These are phyloP conservation scores for Umbelopsis sp. DNA, from an alignment of 371 early-diverging fungal genomes.

Conservation along the genomic window DNA sequence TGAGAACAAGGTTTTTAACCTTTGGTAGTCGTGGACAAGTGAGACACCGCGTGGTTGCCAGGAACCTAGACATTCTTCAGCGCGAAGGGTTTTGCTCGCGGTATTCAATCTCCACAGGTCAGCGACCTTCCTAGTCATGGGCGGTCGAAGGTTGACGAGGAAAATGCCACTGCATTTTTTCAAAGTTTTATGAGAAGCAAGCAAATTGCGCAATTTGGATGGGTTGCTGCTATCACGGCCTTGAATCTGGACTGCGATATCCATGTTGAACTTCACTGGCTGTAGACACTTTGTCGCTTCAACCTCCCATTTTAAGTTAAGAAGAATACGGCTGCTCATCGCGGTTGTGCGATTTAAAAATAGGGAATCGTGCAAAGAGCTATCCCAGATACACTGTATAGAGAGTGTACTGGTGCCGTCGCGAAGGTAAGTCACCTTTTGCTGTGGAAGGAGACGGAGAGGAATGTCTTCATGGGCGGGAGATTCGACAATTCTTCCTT, in stretches of 20 bases:
- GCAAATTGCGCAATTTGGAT: constrained; percentile 42
- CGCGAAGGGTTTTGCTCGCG: constrained; percentile 80
- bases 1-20: constrained; percentile 40
- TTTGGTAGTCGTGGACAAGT: constrained; percentile 64
- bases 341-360: constrained; percentile 74
- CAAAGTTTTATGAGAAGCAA: constrained; percentile 40
- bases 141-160: constrained; percentile 59
- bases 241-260: constrained; percentile 66
- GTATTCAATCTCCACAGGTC: constrained; percentile 81
- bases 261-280: constrained; percentile 65
- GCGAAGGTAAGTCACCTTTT: constrained; percentile 48
- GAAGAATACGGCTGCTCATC: constrained; percentile 58
- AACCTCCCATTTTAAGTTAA: constrained; percentile 62
- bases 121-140: constrained; percentile 57
- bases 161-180: constrained; percentile 60
- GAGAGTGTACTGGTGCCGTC: constrained; percentile 69
- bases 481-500: constrained; percentile 63
- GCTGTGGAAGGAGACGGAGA: constrained; percentile 53
- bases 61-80: constrained; percentile 74
- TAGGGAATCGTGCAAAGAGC: constrained; percentile 75
- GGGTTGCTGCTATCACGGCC: constrained; percentile 58
- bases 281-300: constrained; percentile 62
- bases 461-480: constrained; percentile 55
- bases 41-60: constrained; percentile 83
- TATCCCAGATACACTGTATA: constrained; percentile 81